Percentiles rank a stretch among this genome's conserved stretches.
Conservation (phyloP, 1,139 yeast species). For the Citeromyces hawaiiensis region DNA sequence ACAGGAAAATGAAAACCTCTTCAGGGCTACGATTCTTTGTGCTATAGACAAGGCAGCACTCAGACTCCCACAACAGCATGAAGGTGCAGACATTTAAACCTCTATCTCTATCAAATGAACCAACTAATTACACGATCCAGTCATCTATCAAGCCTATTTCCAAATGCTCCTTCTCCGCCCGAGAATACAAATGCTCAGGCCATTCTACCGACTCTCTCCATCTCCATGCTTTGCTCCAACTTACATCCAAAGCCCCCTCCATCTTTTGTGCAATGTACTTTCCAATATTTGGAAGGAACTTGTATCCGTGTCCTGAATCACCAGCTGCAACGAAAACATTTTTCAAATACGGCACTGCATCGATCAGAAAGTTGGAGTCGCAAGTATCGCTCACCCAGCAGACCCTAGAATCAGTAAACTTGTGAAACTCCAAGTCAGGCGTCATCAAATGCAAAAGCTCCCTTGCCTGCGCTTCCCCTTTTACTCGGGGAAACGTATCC, state of each 20-base stretch:
- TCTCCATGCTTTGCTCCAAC: slow-evolving; percentile 9
- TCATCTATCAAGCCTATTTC: slow-evolving; percentile 6
- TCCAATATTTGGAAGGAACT: slow-evolving; percentile 4
- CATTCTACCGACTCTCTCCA: slow-evolving; percentile 11
- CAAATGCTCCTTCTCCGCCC: slow-evolving; percentile 6
- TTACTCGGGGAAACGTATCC: slow-evolving; percentile 19
- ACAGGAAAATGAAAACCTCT: too few species aligned
- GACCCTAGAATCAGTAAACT: slow-evolving; percentile 19
- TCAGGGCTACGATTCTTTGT: too few species aligned
- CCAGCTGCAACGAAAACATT: slow-evolving; percentile 24
- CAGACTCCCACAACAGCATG: too few species aligned
- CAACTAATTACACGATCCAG: slow-evolving; percentile 3
- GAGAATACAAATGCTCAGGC: slow-evolving; percentile 5
- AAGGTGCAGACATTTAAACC: too few species aligned
- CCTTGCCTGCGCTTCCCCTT: slow-evolving; percentile 15
- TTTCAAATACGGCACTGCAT: slow-evolving; percentile 17
- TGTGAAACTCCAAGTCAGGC: slow-evolving; percentile 21
- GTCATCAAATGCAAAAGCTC: slow-evolving; percentile 12
- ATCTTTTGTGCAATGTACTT: slow-evolving; percentile 4
- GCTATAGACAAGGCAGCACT: too few species aligned
- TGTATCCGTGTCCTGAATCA: slow-evolving; percentile 22
- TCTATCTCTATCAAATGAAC: slow-evolving; percentile 4
- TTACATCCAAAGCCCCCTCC: slow-evolving; percentile 1
- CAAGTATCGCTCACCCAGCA: slow-evolving; percentile 32
- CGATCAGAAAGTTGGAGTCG: slow-evolving; percentile 25